phyloP scores from a whole-genome alignment of 306 rosid genomes.

The Vachellia collinsii region DNA sequence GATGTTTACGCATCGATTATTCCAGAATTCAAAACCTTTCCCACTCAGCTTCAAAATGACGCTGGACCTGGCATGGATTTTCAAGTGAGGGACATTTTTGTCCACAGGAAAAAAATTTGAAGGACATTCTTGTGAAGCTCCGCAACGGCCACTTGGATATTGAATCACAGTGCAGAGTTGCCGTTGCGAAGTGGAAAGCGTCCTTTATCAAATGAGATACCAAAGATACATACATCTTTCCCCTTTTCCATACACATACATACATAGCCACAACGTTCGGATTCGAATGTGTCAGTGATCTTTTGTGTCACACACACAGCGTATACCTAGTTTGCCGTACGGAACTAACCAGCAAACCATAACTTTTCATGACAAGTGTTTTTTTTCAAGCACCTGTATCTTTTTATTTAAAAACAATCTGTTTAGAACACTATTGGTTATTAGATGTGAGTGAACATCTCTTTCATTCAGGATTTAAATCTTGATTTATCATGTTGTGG shows the following conservation, averaged over 20 bases:
- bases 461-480: no score
- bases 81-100: conserved; percentile 16
- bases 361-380: neutral
- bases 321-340: neutral
- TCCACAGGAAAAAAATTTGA: neutral
- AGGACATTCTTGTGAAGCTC: neutral
- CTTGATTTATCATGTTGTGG: no score
- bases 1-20: no score
- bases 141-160: conserved; percentile 36
- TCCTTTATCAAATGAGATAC: neutral
- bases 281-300: no score
- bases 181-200: neutral
- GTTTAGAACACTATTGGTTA: no score
- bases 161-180: neutral
- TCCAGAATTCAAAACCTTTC: neutral
- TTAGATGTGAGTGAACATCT: no score
- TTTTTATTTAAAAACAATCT: neutral
- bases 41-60: neutral
- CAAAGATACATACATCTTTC: neutral
- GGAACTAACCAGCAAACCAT: neutral
- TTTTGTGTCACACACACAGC: no score
- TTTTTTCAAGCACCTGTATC: neutral
- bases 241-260: neutral
- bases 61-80: neutral
- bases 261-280: neutral